Conservation (phyloP, 208 protist species). For the Leishmania gerbilli region DNA sequence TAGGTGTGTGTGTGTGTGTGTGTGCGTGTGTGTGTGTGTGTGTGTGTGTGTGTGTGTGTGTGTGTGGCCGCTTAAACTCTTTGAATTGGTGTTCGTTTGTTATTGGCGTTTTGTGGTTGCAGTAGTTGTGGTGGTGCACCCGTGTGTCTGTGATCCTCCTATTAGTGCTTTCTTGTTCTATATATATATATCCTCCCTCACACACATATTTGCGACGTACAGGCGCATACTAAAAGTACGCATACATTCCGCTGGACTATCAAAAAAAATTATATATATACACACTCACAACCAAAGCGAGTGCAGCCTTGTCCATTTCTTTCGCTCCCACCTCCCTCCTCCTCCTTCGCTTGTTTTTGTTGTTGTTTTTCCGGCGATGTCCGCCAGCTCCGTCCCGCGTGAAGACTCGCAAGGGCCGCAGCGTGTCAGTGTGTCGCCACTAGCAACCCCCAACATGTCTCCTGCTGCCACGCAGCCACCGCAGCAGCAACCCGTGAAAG, state of each 20-base stretch:
- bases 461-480: background rate
- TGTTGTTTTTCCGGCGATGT: slow-evolving; percentile 9
- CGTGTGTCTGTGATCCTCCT: background rate
- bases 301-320: background rate
- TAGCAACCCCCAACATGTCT: slow-evolving; percentile 4
- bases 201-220: background rate
- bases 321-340: background rate
- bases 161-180: background rate
- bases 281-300: background rate
- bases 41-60: too few relatives aligned
- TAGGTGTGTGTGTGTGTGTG: too few relatives aligned
- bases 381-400: slow-evolving; percentile 6
- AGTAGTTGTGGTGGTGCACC: too few relatives aligned
- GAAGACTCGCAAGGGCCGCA: slow-evolving; percentile 6
- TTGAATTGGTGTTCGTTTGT: background rate
- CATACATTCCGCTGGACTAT: background rate
- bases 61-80: background rate
- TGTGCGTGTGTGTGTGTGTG: too few relatives aligned
- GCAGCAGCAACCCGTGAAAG: slow-evolving; percentile 1
- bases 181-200: background rate
- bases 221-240: background rate
- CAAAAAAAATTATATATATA: background rate
- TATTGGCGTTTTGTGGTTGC: background rate
- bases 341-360: background rate
- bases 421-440: background rate